Percentiles rank a stretch among this genome's conserved stretches.
These are phyloP conservation scores for Ephemerocybe angulata DNA, from an alignment of 768 basidiomycete genomes.

Conservation along the genomic window DNA sequence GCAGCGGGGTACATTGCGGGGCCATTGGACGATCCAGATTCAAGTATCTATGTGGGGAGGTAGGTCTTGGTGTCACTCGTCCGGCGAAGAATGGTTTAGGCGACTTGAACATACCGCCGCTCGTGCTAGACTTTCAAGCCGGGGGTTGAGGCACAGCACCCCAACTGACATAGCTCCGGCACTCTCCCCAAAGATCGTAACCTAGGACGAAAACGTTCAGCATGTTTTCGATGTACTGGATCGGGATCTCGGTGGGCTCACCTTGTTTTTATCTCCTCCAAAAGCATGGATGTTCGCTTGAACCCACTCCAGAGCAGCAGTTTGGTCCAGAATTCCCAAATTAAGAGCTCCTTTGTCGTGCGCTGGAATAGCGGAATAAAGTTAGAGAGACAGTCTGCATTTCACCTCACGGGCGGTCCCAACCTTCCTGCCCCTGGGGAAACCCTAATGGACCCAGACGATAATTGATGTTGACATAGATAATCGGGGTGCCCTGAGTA, in stretches of 20 bases:
- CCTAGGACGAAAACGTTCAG: constrained; percentile 20
- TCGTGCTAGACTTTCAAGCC: constrained; percentile 30
- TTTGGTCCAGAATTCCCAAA: constrained; percentile 44
- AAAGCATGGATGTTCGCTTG: constrained; percentile 56
- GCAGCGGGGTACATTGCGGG: constrained; percentile 29
- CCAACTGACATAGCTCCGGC: constrained; percentile 49
- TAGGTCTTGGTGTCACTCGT: no score
- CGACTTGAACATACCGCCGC: constrained; percentile 23
- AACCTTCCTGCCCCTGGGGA: constrained; percentile 36
- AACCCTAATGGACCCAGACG: constrained; percentile 47
- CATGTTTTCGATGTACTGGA: no score
- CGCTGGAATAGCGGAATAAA: constrained; percentile 19
- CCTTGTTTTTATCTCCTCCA: constrained; percentile 48
- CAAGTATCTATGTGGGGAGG: constrained; percentile 33
- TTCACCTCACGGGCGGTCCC: neutral
- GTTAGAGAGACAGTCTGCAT: neutral
- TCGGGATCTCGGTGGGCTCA: no score
- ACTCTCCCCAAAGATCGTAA: constrained; percentile 52
- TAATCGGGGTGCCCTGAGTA: constrained; percentile 39
- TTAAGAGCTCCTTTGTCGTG: constrained; percentile 36
- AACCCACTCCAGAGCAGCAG: constrained; percentile 49
- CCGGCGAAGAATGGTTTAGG: neutral
- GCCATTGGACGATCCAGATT: constrained; percentile 38
- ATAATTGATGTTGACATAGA: constrained; percentile 39
- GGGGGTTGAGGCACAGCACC: constrained; percentile 34